Evolutionary conservation across 2,329 filamentous ascomycete species (phyloP).

Genomic region (Colletotrichum agaves): DNA sequence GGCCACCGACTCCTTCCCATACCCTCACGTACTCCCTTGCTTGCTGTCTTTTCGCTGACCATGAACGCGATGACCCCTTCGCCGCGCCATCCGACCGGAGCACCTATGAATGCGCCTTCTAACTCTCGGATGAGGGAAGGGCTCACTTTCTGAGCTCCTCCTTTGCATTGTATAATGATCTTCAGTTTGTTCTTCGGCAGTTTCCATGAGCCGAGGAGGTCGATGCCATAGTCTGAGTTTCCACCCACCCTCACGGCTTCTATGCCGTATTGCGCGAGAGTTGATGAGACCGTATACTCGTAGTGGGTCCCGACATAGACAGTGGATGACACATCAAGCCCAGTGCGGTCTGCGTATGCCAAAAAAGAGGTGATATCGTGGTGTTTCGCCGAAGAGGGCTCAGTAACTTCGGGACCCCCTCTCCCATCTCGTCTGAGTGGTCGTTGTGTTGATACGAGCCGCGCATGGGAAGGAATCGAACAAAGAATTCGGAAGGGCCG

Average conservation of each 20-base stretch:
- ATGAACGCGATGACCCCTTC: constrained; percentile 75
- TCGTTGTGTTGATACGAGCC: constrained; percentile 10
- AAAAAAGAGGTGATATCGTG: constrained; percentile 73
- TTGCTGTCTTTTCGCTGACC: constrained; percentile 75
- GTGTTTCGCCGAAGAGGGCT: constrained; percentile 63
- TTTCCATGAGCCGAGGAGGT: constrained; percentile 77
- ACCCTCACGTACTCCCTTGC: constrained; percentile 80
- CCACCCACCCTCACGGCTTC: constrained; percentile 73
- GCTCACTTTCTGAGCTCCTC: constrained; percentile 59
- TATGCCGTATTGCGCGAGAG: constrained; percentile 72
- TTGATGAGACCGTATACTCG: constrained; percentile 74
- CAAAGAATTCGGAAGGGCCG: neutral
- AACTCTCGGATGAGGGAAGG: constrained; percentile 78
- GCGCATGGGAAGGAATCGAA: neutral
- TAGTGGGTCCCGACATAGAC: constrained; percentile 80
- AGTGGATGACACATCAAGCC: constrained; percentile 65
- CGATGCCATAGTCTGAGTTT: constrained; percentile 75
- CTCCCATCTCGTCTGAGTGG: constrained; percentile 3
- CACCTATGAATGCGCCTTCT: constrained; percentile 80
- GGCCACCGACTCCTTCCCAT: constrained; percentile 74
- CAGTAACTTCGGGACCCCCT: constrained; percentile 53
- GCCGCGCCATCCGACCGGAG: constrained; percentile 78
- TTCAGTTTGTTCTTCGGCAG: constrained; percentile 61
- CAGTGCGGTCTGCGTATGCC: constrained; percentile 67
- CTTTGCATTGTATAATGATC: constrained; percentile 77